Evolutionary conservation across 1,139 yeast genomes (phyloP).

Genomic region (Sugiyamaella xylanicola): DNA sequence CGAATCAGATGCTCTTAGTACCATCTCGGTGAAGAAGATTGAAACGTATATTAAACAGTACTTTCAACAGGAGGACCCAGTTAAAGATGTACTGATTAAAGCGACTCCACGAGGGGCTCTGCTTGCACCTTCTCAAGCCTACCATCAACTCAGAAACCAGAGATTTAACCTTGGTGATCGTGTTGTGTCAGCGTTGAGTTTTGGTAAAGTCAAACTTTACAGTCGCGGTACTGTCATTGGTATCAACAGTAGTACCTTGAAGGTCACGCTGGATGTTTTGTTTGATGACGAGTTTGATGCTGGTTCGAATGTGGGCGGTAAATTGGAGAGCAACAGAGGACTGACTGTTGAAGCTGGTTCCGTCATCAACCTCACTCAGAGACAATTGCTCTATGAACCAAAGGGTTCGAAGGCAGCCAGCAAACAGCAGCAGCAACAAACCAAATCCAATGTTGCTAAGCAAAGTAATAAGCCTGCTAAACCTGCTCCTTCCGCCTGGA

Average conservation of each 20-base stretch:
- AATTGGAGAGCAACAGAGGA: constrained; percentile 78
- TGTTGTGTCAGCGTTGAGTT: constrained; percentile 78
- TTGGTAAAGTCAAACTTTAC: constrained; percentile 87
- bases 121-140: constrained; percentile 73
- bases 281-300: constrained; percentile 84
- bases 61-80: constrained; percentile 29
- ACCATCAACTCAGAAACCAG: constrained; percentile 73
- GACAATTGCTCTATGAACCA: constrained; percentile 70
- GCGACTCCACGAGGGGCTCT: constrained; percentile 88
- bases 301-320: constrained; percentile 80
- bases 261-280: constrained; percentile 63
- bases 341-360: constrained; percentile 78
- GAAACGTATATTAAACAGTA: constrained; percentile 62
- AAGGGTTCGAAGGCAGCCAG: constrained; percentile 18
- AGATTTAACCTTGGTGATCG: constrained; percentile 85
- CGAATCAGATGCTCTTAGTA: constrained; percentile 78
- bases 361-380: constrained; percentile 72
- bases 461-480: constrained; percentile 1
- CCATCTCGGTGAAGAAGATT: constrained; percentile 63
- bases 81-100: constrained; percentile 52
- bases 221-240: constrained; percentile 92
- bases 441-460: not conserved
- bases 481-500: constrained; percentile 10
- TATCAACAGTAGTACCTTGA: constrained; percentile 60
- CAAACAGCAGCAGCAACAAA: not conserved